Evolutionary conservation across 768 basidiomycete species (phyloP).

Genomic region (Clavaria fumosa): DNA sequence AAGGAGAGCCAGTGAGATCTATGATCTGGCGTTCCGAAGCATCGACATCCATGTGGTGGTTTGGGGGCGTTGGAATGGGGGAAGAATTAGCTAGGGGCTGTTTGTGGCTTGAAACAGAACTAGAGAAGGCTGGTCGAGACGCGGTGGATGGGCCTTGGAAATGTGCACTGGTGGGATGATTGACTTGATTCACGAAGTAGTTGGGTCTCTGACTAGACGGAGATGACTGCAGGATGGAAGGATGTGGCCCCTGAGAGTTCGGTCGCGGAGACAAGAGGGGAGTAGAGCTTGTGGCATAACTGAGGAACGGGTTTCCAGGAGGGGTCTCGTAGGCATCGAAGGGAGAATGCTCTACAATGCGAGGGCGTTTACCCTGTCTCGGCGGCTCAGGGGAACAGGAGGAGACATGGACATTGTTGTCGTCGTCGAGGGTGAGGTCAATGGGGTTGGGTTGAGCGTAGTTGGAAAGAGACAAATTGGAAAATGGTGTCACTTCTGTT

Average conservation of each 20-base stretch:
- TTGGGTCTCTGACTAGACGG: constrained; percentile 16
- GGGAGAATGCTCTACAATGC: neutral
- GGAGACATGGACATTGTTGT: no score
- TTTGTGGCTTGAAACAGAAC: no score
- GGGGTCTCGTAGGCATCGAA: constrained; percentile 8
- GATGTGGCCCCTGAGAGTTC: constrained; percentile 9
- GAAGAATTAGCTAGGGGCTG: constrained; percentile 16
- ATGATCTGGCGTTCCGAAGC: constrained; percentile 40
- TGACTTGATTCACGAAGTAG: no score
- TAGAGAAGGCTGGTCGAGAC: constrained; percentile 20
- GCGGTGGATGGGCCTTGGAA: constrained; percentile 36
- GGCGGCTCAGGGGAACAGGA: no score
- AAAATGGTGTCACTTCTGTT: constrained; percentile 17
- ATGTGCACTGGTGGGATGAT: no score
- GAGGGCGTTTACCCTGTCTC: neutral
- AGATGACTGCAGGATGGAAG: constrained; percentile 7
- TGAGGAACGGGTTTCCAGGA: neutral
- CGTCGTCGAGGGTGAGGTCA: constrained; percentile 60
- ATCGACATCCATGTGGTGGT: constrained; percentile 13
- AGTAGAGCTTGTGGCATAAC: constrained; percentile 1
- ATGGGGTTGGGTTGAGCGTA: constrained; percentile 38
- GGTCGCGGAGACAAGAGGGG: constrained; percentile 2
- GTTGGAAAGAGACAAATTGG: constrained; percentile 22
- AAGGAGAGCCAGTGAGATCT: constrained; percentile 59
- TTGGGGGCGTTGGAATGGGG: constrained; percentile 11